phyloP scores from a whole-genome alignment of 73 alveolate genomes.

The Tetrahymena borealis region DNA sequence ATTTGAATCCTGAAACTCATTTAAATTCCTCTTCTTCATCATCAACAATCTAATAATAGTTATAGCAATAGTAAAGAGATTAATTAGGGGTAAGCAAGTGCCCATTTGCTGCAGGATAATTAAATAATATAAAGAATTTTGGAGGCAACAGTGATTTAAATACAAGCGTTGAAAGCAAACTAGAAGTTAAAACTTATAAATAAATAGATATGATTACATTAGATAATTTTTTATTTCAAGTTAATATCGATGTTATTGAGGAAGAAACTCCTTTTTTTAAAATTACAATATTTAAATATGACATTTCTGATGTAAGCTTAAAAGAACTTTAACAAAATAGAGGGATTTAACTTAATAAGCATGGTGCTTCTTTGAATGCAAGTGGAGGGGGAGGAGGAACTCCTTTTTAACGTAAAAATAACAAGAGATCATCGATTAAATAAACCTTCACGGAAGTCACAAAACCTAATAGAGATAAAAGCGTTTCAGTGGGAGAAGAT shows the following conservation, averaged over 20 bases:
- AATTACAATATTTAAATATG: not conserved
- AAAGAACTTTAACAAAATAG: not conserved
- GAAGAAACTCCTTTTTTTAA: not conserved
- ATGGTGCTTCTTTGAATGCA: not conserved
- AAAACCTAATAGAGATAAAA: not conserved
- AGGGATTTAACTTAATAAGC: not conserved
- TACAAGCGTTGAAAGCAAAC: not conserved
- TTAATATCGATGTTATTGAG: not conserved
- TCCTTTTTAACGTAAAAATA: not conserved
- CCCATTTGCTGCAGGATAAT: not conserved
- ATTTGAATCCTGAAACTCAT: not conserved
- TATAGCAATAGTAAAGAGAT: not conserved
- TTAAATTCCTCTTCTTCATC: not conserved
- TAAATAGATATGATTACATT: not conserved
- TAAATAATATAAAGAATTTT: not conserved
- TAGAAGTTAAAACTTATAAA: not conserved
- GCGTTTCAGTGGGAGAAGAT: not conserved
- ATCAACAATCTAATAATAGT: not conserved
- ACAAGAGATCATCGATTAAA: not conserved
- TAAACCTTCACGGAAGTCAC: not conserved
- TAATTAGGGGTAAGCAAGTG: not conserved
- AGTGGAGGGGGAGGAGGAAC: not conserved
- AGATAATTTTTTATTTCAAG: not conserved
- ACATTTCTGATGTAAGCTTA: not conserved
- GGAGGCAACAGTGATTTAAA: not conserved